Percentiles rank a stretch among this genome's conserved stretches.
Conservation (phyloP, 108 stramenopile species). For the Fragilariopsis cylindrus region DNA sequence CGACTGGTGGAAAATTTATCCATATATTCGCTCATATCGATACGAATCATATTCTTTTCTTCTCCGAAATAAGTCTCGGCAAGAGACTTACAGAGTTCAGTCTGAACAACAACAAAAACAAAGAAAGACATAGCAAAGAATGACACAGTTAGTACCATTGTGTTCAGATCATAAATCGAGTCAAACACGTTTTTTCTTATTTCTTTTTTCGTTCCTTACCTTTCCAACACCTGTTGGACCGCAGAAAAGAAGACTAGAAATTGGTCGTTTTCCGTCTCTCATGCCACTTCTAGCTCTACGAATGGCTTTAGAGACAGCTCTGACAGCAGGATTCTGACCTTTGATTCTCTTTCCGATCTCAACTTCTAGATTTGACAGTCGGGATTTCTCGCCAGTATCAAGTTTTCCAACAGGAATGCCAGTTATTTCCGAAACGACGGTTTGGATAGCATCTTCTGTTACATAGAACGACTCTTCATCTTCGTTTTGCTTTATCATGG, state of each 20-base stretch:
- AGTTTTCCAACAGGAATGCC: constrained; percentile 75
- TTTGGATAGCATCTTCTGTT: constrained; percentile 60
- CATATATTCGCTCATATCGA: constrained; percentile 96
- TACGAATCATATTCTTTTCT: constrained; percentile 87
- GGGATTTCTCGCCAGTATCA: constrained; percentile 75
- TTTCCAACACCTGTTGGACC: constrained; percentile 93
- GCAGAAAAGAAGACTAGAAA: constrained; percentile 84
- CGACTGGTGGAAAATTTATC: constrained; percentile 90
- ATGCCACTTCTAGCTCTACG: constrained; percentile 84
- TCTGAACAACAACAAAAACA: constrained; percentile 31
- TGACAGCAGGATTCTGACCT: constrained; percentile 87
- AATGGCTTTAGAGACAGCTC: constrained; percentile 76
- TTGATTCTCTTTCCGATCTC: constrained; percentile 75
- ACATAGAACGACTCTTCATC: constrained; percentile 63
- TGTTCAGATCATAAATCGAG: not conserved
- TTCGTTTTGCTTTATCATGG: constrained; percentile 80
- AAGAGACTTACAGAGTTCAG: constrained; percentile 88
- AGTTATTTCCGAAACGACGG: constrained; percentile 63
- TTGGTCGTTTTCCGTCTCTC: constrained; percentile 69
- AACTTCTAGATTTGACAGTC: constrained; percentile 75
- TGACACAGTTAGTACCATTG: constrained; percentile 4
- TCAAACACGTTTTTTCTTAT: not conserved
- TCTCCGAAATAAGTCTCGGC: constrained; percentile 84
- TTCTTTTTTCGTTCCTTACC: constrained; percentile 1
- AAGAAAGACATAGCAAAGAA: not conserved